phyloP scores from a whole-genome alignment of 2,329 filamentous ascomycete species.

The Xylariaceae sp. region DNA sequence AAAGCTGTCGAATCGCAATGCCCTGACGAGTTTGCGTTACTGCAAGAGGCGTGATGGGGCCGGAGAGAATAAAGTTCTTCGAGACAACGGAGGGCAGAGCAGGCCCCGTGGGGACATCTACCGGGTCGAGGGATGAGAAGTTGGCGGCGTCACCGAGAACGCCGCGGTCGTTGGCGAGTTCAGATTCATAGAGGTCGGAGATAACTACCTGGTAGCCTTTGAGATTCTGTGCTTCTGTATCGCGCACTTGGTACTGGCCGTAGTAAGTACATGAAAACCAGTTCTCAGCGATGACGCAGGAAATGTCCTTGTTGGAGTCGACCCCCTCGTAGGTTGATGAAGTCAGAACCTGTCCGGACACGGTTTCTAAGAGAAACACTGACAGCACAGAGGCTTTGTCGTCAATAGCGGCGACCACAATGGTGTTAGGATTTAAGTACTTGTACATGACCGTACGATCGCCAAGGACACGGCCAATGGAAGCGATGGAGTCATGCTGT shows the following conservation, averaged over 20 bases:
- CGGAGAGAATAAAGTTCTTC: constrained; percentile 80
- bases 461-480: constrained; percentile 91
- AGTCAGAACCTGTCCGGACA: constrained; percentile 81
- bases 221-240: constrained; percentile 61
- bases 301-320: constrained; percentile 74
- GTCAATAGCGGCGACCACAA: constrained; percentile 74
- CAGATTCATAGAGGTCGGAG: constrained; percentile 89
- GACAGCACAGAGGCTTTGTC: constrained; percentile 65
- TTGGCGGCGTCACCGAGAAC: constrained; percentile 72
- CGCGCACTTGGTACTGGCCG: constrained; percentile 62
- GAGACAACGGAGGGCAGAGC: constrained; percentile 76
- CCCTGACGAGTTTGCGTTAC: constrained; percentile 92
- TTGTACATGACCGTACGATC: constrained; percentile 96
- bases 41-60: constrained; percentile 77
- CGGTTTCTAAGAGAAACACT: constrained; percentile 82
- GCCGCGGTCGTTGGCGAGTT: constrained; percentile 82
- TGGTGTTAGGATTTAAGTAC: constrained; percentile 87
- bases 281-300: constrained; percentile 86
- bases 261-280: constrained; percentile 91
- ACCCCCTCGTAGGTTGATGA: constrained; percentile 74
- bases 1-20: constrained; percentile 81
- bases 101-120: constrained; percentile 59
- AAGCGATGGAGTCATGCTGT: constrained; percentile 84
- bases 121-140: constrained; percentile 77
- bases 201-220: constrained; percentile 87